Conservation (phyloP, 306 rosid genomes). For the Gillenia trifoliata region DNA sequence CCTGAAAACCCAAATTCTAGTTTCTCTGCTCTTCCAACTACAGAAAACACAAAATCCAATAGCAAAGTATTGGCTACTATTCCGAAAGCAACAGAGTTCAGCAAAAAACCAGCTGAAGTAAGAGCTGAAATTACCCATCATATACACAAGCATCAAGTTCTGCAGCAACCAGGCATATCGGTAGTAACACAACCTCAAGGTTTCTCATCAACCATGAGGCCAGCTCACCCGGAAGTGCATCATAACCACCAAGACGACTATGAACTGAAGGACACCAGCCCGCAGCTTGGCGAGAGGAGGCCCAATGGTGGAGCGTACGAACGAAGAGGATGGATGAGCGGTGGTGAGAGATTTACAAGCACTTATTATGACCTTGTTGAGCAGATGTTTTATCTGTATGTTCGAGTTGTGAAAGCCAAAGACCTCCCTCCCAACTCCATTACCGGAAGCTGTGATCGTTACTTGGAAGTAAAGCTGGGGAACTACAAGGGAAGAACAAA, state of each 20-base stretch:
- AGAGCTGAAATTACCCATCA: slow-evolving; percentile 4
- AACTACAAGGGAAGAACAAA: slow-evolving; percentile 84
- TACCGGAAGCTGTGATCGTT: slow-evolving; percentile 79
- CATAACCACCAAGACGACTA: slow-evolving; percentile 42
- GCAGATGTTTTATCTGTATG: slow-evolving; percentile 78
- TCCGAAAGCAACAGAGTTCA: slow-evolving; percentile 10
- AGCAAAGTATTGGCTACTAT: slow-evolving; percentile 16
- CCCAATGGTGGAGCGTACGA: slow-evolving; percentile 49
- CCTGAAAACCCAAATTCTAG: slow-evolving; percentile 12
- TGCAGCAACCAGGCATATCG: slow-evolving; percentile 41
- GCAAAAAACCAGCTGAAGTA: background rate
- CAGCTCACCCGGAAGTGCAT: slow-evolving; percentile 32
- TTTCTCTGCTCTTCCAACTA: slow-evolving; percentile 15
- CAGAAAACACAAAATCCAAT: slow-evolving; percentile 18
- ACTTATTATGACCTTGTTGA: slow-evolving; percentile 90
- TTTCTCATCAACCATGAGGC: slow-evolving; percentile 35
- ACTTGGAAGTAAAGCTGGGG: slow-evolving; percentile 83
- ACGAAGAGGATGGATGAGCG: slow-evolving; percentile 66
- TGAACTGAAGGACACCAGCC: slow-evolving; percentile 66
- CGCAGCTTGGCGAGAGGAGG: slow-evolving; percentile 83
- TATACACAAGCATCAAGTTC: slow-evolving; percentile 42
- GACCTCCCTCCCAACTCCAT: slow-evolving; percentile 64
- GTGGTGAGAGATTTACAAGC: slow-evolving; percentile 68
- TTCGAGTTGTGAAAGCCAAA: slow-evolving; percentile 72
- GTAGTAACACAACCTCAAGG: slow-evolving; percentile 55